Evolutionary conservation across 2,329 filamentous ascomycete species (phyloP), one percentile per base, ranked within the genome.

Genomic region (Aspergillus chevalieri): DNA sequence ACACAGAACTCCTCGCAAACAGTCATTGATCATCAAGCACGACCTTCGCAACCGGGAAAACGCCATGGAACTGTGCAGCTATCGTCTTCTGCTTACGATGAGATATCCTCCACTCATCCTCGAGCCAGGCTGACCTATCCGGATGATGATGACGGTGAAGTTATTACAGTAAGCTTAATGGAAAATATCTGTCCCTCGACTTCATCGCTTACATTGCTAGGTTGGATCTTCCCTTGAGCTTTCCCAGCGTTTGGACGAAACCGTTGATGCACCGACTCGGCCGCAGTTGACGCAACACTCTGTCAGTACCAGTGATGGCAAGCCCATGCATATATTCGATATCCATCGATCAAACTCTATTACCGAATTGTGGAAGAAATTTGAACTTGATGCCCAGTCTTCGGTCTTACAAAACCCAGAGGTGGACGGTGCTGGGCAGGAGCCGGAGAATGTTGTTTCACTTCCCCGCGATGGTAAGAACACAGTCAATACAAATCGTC

Each of bases 151-250:
- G 73, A 75, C 52, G 70, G 69, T 2, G 72, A 74, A 48, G 59
- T 65, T 28, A 72, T 77, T 48, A 75, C 70, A 6, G 74, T 74
- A 57, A 62, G 68, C 59, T 5, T 17, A 19, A 6, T 43, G 2
- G n/a, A 19, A 42, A 15, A 39, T 15, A 2, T 22, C 33, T 34
- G 10, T 3, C 22, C 21, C 30, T 26, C 24, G 22, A 34, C 6
- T 57, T 65, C 47, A 64, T 48, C 14, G 6, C 46, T 43, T 26
- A 42, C 36, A 22, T 26, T 41, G 6, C 17, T 47, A 74, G 72
- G 69, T 77, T 51, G 74, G 74, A 36, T 75, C 73, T 19, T 70
- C 73, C 43, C 59, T 74, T 21, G 74, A 77, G 54, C 70, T 77
- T 43, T 61, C 64, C 28, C 70, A 77, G 51, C 70, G 73, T 42